Percentiles rank a stretch among this genome's conserved stretches.
These are phyloP conservation scores for Colletotrichum brevisporum DNA, from an alignment of 2,329 filamentous ascomycete species.

Conservation along the genomic window DNA sequence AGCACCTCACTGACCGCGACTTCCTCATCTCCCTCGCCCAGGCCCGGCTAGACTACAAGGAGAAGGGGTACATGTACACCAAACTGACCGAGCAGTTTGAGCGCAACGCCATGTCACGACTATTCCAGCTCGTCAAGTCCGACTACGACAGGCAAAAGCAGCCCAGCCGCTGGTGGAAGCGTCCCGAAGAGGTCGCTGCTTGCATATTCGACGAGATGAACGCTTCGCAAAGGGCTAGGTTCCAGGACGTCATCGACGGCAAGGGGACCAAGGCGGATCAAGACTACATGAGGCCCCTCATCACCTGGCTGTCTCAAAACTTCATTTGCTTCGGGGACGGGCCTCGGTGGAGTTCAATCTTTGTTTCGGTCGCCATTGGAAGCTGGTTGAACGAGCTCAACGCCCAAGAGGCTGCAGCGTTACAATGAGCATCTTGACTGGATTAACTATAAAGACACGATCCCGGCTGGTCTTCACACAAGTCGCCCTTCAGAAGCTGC, in stretches of 20 bases:
- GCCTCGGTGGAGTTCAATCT: constrained; percentile 31
- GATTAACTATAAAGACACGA: too few species aligned
- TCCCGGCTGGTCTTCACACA: too few species aligned
- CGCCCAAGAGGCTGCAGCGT: neutral
- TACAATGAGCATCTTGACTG: neutral
- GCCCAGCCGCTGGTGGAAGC: constrained; percentile 34
- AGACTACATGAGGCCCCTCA: constrained; percentile 4
- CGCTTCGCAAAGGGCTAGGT: neutral
- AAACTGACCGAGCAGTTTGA: constrained; percentile 34
- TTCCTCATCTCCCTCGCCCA: constrained; percentile 29
- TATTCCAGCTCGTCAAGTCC: constrained; percentile 2
- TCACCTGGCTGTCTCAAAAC: constrained; percentile 20
- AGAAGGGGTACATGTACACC: constrained; percentile 36
- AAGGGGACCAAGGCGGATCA: constrained; percentile 4
- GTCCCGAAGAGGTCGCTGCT: constrained; percentile 21
- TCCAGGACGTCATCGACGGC: constrained; percentile 27
- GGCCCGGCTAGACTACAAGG: constrained; percentile 30
- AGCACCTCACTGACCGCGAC: constrained; percentile 5
- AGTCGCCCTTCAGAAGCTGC: too few species aligned
- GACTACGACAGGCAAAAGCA: constrained; percentile 3
- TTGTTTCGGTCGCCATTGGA: constrained; percentile 25
- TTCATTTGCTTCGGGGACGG: constrained; percentile 38
- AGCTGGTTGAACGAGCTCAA: constrained; percentile 28
- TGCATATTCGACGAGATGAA: neutral
- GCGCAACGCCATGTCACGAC: constrained; percentile 5